Evolutionary conservation across 78 protist species (phyloP).

Genomic region (Cavenderia fasciculata): DNA sequence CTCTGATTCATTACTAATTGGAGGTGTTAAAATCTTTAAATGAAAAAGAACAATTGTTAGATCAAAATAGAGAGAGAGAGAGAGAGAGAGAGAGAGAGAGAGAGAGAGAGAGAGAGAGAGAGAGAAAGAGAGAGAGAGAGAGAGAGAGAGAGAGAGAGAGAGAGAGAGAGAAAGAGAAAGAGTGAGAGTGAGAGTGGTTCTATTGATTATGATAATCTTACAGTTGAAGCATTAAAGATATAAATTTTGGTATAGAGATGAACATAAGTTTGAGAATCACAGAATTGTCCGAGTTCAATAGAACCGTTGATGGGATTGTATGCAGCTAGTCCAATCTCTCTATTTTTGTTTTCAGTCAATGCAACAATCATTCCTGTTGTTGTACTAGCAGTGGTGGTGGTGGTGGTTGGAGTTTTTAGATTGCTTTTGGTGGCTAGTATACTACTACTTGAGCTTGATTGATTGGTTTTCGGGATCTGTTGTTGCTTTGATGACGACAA

Average conservation of each 20-base stretch:
- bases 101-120: too few species aligned
- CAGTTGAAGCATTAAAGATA: conserved; percentile 11
- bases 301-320: conserved; percentile 26
- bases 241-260: conserved; percentile 48
- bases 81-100: too few species aligned
- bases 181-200: too few species aligned
- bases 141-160: too few species aligned
- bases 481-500: too few species aligned
- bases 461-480: not conserved
- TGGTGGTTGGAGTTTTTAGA: not conserved
- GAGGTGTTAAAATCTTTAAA: conserved; percentile 26
- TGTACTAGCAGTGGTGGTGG: not conserved
- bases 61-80: too few species aligned
- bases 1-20: conserved; percentile 31
- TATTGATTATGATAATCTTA: too few species aligned
- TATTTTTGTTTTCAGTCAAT: conserved; percentile 38
- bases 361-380: too few species aligned
- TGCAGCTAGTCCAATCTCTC: conserved; percentile 46
- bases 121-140: too few species aligned
- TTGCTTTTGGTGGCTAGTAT: not conserved
- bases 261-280: conserved; percentile 70
- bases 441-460: not conserved
- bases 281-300: conserved; percentile 62
- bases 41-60: not conserved
- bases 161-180: too few species aligned